These are phyloP conservation scores for Penstemon newberryi DNA, from an alignment of 257 asterid genomes.

Conservation along the genomic window DNA sequence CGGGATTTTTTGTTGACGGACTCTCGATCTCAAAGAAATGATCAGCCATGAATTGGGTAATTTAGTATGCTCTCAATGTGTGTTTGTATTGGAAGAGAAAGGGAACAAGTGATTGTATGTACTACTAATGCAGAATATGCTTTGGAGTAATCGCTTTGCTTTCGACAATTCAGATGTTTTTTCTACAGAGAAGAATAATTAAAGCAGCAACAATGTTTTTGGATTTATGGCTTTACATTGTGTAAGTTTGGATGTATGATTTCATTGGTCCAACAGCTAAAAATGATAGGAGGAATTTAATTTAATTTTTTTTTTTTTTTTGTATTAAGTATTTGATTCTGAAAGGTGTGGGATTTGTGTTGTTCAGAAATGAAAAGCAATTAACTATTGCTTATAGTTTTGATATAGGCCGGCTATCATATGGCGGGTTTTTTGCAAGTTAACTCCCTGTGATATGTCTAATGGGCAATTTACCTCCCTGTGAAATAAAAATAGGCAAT, in stretches of 20 bases:
- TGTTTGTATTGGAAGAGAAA: background rate
- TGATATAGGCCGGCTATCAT: slow-evolving; percentile 29
- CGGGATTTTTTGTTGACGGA: slow-evolving; percentile 20
- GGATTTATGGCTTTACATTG: slow-evolving; percentile 3
- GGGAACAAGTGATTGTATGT: background rate
- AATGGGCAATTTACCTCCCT: no score
- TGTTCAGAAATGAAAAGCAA: slow-evolving; percentile 6
- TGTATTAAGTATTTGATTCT: background rate
- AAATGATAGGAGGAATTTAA: slow-evolving; percentile 3
- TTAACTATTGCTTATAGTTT: background rate
- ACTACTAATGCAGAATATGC: background rate
- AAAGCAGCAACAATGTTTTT: slow-evolving; percentile 13
- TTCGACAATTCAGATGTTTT: slow-evolving; percentile 24
- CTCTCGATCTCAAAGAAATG: slow-evolving; percentile 34
- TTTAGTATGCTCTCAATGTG: background rate
- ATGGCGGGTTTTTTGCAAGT: no score
- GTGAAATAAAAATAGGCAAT: no score
- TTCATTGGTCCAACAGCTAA: background rate
- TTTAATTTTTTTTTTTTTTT: background rate
- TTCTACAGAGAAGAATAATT: no score
- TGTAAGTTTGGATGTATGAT: background rate
- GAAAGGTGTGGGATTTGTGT: background rate
- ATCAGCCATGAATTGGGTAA: slow-evolving; percentile 36
- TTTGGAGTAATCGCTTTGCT: slow-evolving; percentile 31
- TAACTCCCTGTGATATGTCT: no score